Evolutionary conservation across 768 basidiomycete genomes (phyloP), one percentile per base, ranked within the genome.

Genomic region (Galerina marginata): DNA sequence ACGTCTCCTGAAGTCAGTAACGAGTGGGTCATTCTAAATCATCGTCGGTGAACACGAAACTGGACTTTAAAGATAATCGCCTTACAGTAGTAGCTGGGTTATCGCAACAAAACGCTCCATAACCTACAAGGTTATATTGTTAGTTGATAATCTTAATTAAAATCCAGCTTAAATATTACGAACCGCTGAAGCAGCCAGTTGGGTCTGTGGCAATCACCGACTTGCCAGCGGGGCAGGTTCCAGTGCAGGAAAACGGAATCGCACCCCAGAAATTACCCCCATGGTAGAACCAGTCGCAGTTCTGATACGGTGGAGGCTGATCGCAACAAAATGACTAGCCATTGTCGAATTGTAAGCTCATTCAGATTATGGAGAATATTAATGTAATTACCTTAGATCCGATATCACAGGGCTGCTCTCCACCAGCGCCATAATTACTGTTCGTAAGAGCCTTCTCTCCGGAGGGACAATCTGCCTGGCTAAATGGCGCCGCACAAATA

Each of bases 341-440:
- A n/a, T 20, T 12, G 26, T 23, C n/a, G 20, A 11, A 25, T 47
- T 20, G 46, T 47, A 16, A 47, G 46, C 11, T 15, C 20, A 5
- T 12, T 4, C 23, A 20, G 11, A 26, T n/a, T 0, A 10, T 6
- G 9, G 23, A 25, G 11, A 11, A 4, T 25, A 23, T 12, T 11
- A 47, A 47, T 26, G 29, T 20, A 20, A 20, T 15, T 4, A 47
- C 46, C 46, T 47, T 47, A 7, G 20, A 16, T 23, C 46, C 46
- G 10, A 47, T 47, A n/a, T 16, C 46, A 47, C 46, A 47, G 11
- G 46, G 46, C 12, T 47, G 46, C 46, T 47, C 46, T 6, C 46
- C 46, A 23, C 46, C 46, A 14, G 46, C 46, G 10, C 46, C 46
- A 47, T 47, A 47, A 47, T 47, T 47, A 47, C 46, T 47, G 46